phyloP scores from a whole-genome alignment of 176 grass and related monocot genomes.

The Triticum aestivum region IWGSC_CS_RefSeq_v2.1 NC_057799.1:249880292-249880791 shows the following conservation, averaged over 20 bases:
- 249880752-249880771: conserved; percentile 17
- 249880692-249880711: neutral
- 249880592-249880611: conserved; percentile 1
- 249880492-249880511: neutral
- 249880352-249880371: conserved; percentile 29
- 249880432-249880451: conserved; percentile 14
- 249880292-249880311: conserved; percentile 84
- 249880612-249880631: conserved; percentile 7
- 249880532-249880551: conserved; percentile 16
- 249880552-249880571: neutral
- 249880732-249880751: conserved; percentile 34
- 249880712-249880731: conserved; percentile 33
- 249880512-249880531: conserved; percentile 8
- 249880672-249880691: neutral
- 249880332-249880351: conserved; percentile 77
- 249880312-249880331: conserved; percentile 50
- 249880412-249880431: conserved; percentile 8
- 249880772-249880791: conserved; percentile 66
- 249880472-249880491: neutral
- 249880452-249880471: conserved; percentile 20
- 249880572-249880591: neutral
- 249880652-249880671: conserved; percentile 12
- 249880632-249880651: conserved; percentile 9
- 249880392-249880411: conserved; percentile 5
- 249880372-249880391: conserved; percentile 29